phyloP scores from a whole-genome alignment of 2,329 filamentous ascomycete species.

The Fusarium gaditjirri region DNA sequence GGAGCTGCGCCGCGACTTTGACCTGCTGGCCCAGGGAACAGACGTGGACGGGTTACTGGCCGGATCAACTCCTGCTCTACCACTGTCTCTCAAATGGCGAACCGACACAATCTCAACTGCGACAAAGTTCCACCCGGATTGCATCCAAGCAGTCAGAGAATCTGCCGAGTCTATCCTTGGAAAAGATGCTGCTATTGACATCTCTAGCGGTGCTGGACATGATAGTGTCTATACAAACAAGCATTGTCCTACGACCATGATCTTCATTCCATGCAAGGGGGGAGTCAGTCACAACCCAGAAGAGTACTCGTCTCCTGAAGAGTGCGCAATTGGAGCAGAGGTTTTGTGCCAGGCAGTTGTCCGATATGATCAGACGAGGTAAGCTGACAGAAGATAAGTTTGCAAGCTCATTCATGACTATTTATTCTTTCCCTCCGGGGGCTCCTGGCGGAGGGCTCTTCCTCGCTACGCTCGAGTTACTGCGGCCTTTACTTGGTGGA shows the following conservation, averaged over 20 bases:
- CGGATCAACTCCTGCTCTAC: conserved; percentile 50
- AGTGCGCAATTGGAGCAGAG: conserved; percentile 45
- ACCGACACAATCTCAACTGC: conserved; percentile 70
- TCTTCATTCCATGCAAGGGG: conserved; percentile 47
- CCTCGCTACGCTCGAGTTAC: no score
- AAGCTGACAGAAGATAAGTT: no score
- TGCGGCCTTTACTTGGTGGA: no score
- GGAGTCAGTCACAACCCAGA: conserved; percentile 47
- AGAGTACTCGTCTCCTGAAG: conserved; percentile 45
- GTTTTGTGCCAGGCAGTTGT: conserved; percentile 40
- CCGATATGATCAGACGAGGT: conserved; percentile 39
- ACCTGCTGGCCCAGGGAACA: conserved; percentile 59
- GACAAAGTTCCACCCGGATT: conserved; percentile 72
- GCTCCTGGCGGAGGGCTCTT: no score
- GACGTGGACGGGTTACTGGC: conserved; percentile 52
- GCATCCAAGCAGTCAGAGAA: conserved; percentile 71
- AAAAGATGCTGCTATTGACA: conserved; percentile 41
- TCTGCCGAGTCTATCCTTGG: conserved; percentile 57
- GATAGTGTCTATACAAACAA: conserved; percentile 48
- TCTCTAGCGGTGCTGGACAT: conserved; percentile 51
- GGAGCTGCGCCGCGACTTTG: conserved; percentile 53
- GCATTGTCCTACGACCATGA: conserved; percentile 48
- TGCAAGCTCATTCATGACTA: no score
- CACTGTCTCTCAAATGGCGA: conserved; percentile 66
- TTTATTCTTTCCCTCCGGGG: no score